Base-by-base conservation (phyloP, 352 stramenopile species). In the Globisporangium orthogonon region DNA sequence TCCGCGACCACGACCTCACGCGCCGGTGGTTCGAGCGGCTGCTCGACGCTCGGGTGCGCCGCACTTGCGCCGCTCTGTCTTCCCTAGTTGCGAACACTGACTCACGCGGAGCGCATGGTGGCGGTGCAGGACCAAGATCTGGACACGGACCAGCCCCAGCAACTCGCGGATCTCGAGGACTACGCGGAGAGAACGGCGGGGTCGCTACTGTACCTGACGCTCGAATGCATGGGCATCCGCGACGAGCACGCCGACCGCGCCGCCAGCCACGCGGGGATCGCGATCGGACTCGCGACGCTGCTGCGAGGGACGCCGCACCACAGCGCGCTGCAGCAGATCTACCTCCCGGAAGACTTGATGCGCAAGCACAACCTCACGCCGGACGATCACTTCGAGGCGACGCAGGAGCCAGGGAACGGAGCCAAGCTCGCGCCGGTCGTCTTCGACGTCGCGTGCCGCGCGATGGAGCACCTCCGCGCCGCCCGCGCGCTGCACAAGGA, bases 21-120 rank as follows among this genome's bases (percentile, higher is more conserved):
- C 79, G 82, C 3, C 74, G 88, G 40, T 97, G 88, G 89, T 96
- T 97, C 41, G 90, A 97, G 61, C 86, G 91, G 0, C 60, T 97
- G 13, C 66, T 97, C 28, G 88, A 97, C 58, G 89, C 91, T 31
- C 87, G 89, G 29, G 71, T 83, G 63, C 29, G 69, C 60, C 5
- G 1, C 7, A n/a, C 48, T 52, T 14, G 9, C 3, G n/a, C 30
- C 11, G 7, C 31, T n/a, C 17, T 10, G 17, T 23, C 41, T 18
- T 47, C 7, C 5, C 41, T 1, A 6, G 7, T 48, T 3, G 0
- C 17, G 6, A 6, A 14, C 17, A 48, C 18, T 29, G 7, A 30
- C n/a, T 31, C 18, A 49, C 44, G 30, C 18, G 9, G 6, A 6
- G 4, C 15, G 9, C 18, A 7, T 11, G 18, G 7, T 1, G n/a